Evolutionary conservation across 768 basidiomycete genomes (phyloP).

Genomic region (Podaxis rugospora): DNA sequence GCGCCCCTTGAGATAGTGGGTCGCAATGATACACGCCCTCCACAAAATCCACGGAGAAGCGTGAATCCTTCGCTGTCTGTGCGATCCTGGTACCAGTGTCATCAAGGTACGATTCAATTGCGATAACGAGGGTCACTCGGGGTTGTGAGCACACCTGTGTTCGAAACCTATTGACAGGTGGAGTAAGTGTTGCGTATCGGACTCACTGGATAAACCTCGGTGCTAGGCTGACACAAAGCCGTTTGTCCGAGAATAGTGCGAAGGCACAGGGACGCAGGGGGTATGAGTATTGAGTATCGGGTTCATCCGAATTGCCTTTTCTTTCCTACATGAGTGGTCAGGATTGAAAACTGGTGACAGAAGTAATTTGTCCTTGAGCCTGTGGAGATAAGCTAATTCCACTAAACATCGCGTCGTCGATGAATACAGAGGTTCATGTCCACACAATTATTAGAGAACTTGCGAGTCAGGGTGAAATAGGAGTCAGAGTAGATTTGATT

Average conservation of each 20-base stretch:
- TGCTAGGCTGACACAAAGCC: background rate
- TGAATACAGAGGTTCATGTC: no score
- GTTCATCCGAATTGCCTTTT: background rate
- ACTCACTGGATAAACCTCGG: background rate
- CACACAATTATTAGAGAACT: no score
- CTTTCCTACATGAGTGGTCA: no score
- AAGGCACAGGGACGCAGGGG: background rate
- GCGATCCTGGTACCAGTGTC: background rate
- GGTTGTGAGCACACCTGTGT: constrained; percentile 3
- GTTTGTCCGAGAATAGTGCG: background rate
- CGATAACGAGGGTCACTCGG: background rate
- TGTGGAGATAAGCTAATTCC: background rate
- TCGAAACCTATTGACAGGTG: background rate
- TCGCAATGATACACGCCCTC: background rate
- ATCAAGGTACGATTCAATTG: background rate
- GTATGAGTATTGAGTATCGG: background rate
- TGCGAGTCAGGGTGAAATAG: no score
- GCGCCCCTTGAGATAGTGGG: no score
- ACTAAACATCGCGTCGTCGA: no score
- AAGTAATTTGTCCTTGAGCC: background rate
- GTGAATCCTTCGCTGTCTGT: background rate
- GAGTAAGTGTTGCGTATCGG: background rate
- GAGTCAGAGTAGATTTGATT: no score
- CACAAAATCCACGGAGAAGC: background rate
- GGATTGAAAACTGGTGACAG: background rate